Evolutionary conservation across 139 green algal genomes (phyloP).

Genomic region (Volvox africanus): DNA sequence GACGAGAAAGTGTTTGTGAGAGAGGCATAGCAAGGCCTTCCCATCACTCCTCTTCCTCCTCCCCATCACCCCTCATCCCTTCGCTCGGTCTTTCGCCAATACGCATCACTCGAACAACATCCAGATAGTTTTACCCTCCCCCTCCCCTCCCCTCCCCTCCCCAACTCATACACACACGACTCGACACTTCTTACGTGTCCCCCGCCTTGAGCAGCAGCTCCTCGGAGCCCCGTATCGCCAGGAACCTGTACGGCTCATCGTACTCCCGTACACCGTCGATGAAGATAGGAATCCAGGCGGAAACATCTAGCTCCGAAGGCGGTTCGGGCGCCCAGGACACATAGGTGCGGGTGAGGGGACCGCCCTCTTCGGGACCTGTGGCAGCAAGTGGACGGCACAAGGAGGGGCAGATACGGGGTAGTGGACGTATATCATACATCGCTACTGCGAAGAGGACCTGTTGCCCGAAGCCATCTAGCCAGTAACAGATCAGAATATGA

Average conservation of each 20-base stretch:
- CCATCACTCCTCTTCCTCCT: neutral
- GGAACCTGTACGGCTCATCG: conserved; percentile 64
- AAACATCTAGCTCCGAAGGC: conserved; percentile 46
- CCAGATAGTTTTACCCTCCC: neutral
- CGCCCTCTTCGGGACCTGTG: conserved; percentile 15
- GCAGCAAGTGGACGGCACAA: neutral
- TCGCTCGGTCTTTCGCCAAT: no score
- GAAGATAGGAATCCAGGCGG: conserved; percentile 62
- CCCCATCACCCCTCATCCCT: neutral
- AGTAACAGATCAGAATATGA: no score
- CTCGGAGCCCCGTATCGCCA: conserved; percentile 56
- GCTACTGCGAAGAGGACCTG: no score
- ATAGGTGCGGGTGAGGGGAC: neutral
- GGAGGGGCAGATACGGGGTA: no score
- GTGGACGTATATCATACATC: no score
- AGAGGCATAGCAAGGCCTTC: neutral
- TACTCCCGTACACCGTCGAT: conserved; percentile 63
- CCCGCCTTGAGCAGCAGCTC: conserved; percentile 53
- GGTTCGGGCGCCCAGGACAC: conserved; percentile 8
- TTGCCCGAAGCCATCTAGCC: no score
- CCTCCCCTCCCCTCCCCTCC: neutral
- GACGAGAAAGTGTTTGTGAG: neutral
- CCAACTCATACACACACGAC: neutral
- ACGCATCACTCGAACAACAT: no score
- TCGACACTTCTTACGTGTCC: neutral